phyloP scores from a whole-genome alignment of 331 rosid species.

The Ulmus americana region DNA sequence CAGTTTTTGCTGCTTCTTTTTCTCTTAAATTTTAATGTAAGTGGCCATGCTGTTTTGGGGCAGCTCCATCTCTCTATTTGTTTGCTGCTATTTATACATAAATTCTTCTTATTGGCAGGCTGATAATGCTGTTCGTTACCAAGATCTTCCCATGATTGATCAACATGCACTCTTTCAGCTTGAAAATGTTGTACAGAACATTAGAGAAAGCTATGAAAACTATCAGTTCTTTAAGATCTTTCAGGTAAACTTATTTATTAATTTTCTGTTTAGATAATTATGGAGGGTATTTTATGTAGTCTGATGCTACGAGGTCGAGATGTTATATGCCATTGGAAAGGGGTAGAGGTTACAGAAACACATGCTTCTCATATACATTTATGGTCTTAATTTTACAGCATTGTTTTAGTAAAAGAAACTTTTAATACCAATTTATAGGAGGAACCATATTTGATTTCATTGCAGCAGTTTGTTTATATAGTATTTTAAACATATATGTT shows the following conservation, averaged over 20 bases:
- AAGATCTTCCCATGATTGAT: constrained; percentile 85
- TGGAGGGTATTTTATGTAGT: too few species aligned
- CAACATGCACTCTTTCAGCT: constrained; percentile 87
- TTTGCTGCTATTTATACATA: constrained; percentile 12
- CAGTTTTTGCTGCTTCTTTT: background rate
- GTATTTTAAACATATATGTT: too few species aligned
- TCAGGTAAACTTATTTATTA: constrained; percentile 51
- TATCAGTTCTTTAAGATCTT: constrained; percentile 92
- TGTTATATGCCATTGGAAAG: background rate
- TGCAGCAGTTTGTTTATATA: too few species aligned
- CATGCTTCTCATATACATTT: too few species aligned
- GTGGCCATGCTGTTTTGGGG: background rate
- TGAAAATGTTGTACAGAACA: constrained; percentile 65
- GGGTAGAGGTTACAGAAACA: too few species aligned
- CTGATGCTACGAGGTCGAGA: background rate
- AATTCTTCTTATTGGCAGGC: constrained; percentile 42
- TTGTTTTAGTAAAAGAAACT: too few species aligned
- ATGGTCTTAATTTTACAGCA: too few species aligned
- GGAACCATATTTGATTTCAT: too few species aligned
- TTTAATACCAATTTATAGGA: too few species aligned
- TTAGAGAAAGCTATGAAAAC: constrained; percentile 74
- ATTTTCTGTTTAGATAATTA: background rate
- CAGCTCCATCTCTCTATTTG: constrained; percentile 8
- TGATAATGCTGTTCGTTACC: constrained; percentile 55
- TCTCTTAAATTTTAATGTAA: constrained; percentile 1